These are phyloP conservation scores for Aspergillus sp. DNA, from an alignment of 2,329 filamentous ascomycete genomes.

Conservation along the genomic window DNA sequence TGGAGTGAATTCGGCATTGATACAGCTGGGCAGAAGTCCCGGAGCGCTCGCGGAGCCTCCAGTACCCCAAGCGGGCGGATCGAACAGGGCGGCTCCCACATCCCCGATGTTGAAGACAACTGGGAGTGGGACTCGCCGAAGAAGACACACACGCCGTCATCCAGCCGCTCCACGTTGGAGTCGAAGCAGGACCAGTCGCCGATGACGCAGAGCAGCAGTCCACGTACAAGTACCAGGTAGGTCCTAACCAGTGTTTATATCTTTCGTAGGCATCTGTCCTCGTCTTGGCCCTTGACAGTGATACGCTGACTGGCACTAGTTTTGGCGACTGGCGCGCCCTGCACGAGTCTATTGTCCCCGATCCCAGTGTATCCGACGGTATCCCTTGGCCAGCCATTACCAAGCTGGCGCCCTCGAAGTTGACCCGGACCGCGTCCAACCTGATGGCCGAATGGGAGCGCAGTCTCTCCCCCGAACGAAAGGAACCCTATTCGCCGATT, in stretches of 20 bases:
- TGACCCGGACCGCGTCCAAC: constrained; percentile 80
- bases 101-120: constrained; percentile 49
- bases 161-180: constrained; percentile 53
- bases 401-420: constrained; percentile 70
- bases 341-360: constrained; percentile 27
- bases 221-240: constrained; percentile 58
- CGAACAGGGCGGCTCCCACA: constrained; percentile 28
- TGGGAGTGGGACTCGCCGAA: constrained; percentile 59
- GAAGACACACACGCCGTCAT: constrained; percentile 45
- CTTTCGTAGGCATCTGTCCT: not conserved
- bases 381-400: constrained; percentile 70
- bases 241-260: constrained; percentile 14
- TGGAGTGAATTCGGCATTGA: constrained; percentile 56
- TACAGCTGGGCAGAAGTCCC: constrained; percentile 45
- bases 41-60: constrained; percentile 32
- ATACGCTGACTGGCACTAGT: constrained; percentile 36
- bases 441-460: constrained; percentile 92
- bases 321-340: constrained; percentile 40
- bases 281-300: not conserved
- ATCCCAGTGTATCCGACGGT: constrained; percentile 39
- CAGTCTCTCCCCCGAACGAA: constrained; percentile 57
- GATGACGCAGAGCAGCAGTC: constrained; percentile 49
- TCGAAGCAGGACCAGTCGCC: constrained; percentile 51
- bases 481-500: constrained; percentile 20
- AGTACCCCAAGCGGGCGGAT: constrained; percentile 39